Evolutionary conservation across 163 green algal genomes (phyloP).

Genomic region (Scenedesmus sp.): DNA sequence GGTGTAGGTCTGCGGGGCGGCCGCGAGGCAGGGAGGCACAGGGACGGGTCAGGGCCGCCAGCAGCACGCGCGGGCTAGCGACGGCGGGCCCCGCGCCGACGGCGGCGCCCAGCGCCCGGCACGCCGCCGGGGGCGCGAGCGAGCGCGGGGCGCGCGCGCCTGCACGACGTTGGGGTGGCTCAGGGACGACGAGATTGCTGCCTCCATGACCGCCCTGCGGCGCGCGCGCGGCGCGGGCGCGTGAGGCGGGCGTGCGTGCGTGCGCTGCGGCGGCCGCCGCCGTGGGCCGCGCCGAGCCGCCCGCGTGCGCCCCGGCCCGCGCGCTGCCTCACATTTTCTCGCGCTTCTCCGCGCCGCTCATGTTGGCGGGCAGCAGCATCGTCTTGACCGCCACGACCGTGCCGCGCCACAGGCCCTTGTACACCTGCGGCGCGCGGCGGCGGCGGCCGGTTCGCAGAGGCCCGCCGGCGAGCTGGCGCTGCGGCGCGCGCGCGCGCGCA

Average conservation of each 20-base stretch:
- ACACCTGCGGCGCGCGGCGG: slow-evolving; percentile 6
- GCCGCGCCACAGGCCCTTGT: slow-evolving; percentile 42
- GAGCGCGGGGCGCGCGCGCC: not conserved
- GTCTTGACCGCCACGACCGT: slow-evolving; percentile 56
- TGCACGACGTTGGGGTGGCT: slow-evolving; percentile 60
- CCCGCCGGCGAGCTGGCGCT: too few relatives aligned
- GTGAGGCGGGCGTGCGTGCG: not conserved
- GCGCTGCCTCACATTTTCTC: slow-evolving; percentile 57
- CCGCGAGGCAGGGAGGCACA: not conserved
- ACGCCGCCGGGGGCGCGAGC: not conserved
- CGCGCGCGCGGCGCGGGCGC: not conserved
- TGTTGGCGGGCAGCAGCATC: slow-evolving; percentile 62
- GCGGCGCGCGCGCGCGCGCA: too few relatives aligned
- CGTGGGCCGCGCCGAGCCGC: too few relatives aligned
- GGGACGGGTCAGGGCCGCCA: not conserved
- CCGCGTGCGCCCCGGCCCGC: not conserved
- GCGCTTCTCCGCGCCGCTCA: slow-evolving; percentile 62
- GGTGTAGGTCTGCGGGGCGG: slow-evolving; percentile 58
- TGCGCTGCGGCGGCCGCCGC: too few relatives aligned
- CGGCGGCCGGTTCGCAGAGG: too few relatives aligned
- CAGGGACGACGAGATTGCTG: slow-evolving; percentile 58
- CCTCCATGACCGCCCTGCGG: slow-evolving; percentile 47
- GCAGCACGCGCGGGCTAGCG: not conserved
- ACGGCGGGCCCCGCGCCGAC: too few relatives aligned
- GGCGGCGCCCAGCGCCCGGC: not conserved